Base-by-base conservation (phyloP, 306 rosid genomes). In the Rubus idaeus region DNA sequence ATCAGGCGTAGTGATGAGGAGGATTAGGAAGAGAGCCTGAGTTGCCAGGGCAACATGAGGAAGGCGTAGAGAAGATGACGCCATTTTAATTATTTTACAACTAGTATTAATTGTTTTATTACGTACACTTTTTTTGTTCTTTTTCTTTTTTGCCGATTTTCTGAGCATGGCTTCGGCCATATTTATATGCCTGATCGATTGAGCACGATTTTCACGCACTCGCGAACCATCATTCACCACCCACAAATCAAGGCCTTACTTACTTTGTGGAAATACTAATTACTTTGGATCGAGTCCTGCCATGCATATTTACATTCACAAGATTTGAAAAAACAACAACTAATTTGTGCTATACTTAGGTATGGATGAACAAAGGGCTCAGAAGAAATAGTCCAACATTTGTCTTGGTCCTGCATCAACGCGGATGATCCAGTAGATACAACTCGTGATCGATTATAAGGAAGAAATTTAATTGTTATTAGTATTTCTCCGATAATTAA, bases 21-120 rank as follows among this genome's bases (percentile, higher is more conserved):
- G 66, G 67, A 61, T 61, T 37, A 61, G 42, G 42, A 61, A 61
- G 42, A 61, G 42, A 35, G 67, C 66, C 1, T 61, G 41, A 61
- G 66, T 26, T 61, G 66, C 66, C 2, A 61, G 9, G 5, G 42
- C 44, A 61, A 61, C 67, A 5, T 16, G 67, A 30, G 3, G 10
- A 61, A 13, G 35, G 35, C 1, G 35, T 30, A 30, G 35, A 30
- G 35, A 30, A 30, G 35, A 30, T 30, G 35, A 30, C 35, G 35
- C 67, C 67, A 61, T 61, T 61, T 61, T n/a, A n/a, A n/a, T n/a
- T 58, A n/a, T 58, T 61, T 30, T 13, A 61, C 67, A 30, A 12
- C 41, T 26, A 61, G 35, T 30, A 30, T 30, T 30, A 1, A 1
- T 30, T 26, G 66, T 26, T 61, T 10, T 23, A 5, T 2, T 61